phyloP scores from a whole-genome alignment of 2,329 filamentous ascomycete genomes.

The Elsinoe perseae region DNA sequence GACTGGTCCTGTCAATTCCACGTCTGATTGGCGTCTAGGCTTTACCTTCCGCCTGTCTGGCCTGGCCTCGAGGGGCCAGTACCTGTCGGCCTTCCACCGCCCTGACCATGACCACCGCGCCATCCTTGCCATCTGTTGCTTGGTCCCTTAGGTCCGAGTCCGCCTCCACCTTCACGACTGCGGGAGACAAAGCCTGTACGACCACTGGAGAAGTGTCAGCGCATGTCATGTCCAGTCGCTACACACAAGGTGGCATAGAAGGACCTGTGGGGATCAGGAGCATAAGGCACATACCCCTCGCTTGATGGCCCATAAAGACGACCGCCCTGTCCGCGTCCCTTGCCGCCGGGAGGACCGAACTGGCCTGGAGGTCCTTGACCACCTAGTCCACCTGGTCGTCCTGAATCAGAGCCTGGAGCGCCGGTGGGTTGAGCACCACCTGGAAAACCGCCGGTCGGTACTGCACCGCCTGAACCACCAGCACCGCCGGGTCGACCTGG shows the following conservation, averaged over 20 bases:
- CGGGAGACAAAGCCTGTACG: background rate
- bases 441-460: background rate
- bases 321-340: background rate
- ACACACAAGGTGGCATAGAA: no score
- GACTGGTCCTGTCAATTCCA: background rate
- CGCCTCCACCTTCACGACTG: background rate
- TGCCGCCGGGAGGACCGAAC: conserved; percentile 5
- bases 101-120: background rate
- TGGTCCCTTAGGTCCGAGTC: background rate
- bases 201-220: background rate
- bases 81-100: background rate
- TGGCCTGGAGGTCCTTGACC: background rate
- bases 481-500: background rate
- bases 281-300: background rate
- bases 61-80: background rate
- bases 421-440: background rate
- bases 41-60: background rate
- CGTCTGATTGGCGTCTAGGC: background rate
- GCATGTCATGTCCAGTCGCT: background rate
- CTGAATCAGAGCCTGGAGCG: background rate
- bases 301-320: background rate
- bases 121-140: conserved; percentile 2
- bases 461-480: background rate
- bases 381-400: background rate
- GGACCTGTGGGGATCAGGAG: background rate